Evolutionary conservation across 345 rosid species (phyloP).

Genomic region (Ceriops zippeliana): DNA sequence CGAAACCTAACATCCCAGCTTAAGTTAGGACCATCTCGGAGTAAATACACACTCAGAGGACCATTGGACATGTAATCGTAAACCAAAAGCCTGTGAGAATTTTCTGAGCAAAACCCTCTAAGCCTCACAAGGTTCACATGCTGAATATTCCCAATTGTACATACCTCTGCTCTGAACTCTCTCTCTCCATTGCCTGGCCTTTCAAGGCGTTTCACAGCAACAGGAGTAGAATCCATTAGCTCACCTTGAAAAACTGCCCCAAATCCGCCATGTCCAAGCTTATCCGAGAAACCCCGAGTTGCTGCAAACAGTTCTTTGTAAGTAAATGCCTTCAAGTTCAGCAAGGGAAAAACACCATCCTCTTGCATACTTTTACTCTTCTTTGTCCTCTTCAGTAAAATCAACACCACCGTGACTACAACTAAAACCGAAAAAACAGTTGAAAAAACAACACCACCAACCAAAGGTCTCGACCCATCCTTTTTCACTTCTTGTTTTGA

Average conservation of each 20-base stretch:
- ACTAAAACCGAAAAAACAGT: constrained; percentile 37
- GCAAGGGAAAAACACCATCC: constrained; percentile 42
- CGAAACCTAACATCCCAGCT: constrained; percentile 29
- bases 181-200: constrained; percentile 28
- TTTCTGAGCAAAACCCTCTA: constrained; percentile 29
- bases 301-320: constrained; percentile 25
- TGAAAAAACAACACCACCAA: constrained; percentile 50
- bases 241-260: constrained; percentile 28
- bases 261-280: constrained; percentile 33
- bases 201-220: constrained; percentile 33
- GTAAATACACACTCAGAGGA: constrained; percentile 21
- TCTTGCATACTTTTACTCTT: constrained; percentile 36
- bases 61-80: constrained; percentile 33
- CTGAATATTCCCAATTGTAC: constrained; percentile 30
- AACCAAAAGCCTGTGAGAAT: constrained; percentile 26
- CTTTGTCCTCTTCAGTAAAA: constrained; percentile 41
- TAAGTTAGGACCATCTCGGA: constrained; percentile 21
- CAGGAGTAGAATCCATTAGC: constrained; percentile 17
- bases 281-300: constrained; percentile 22
- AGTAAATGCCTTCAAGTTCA: constrained; percentile 52
- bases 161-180: constrained; percentile 31
- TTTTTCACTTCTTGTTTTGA: constrained; percentile 37
- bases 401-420: constrained; percentile 36
- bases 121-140: constrained; percentile 33
- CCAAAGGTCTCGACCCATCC: constrained; percentile 31